Base-by-base conservation (phyloP, 495 filamentous ascomycete genomes). In the Penicillium herquei region DNA sequence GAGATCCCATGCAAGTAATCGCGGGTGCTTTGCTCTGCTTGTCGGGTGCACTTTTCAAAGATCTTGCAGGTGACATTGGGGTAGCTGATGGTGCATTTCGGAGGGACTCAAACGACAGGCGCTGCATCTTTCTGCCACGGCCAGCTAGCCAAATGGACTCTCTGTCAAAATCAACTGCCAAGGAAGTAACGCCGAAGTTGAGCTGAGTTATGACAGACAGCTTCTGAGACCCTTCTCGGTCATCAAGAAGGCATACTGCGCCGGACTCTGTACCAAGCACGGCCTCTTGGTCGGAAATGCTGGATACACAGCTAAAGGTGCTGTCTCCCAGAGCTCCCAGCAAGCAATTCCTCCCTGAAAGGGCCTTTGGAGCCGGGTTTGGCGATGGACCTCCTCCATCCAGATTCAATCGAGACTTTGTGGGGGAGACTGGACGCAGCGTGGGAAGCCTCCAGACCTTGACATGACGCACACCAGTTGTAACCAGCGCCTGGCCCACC, bases 371-470 rank as follows among this genome's bases (percentile, higher is more conserved):
- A n/a, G 70, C 68, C n/a, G 73, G 67, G 51, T 70, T 78, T 17
- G 71, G 57, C 2, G 75, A 71, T 21, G 62, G 76, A 9, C 61
- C 63, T 48, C 57, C 58, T 14, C 66, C 69, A 31, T 81, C 81
- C 18, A 63, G 48, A 56, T 70, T 76, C 54, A 69, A 53, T 14
- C 78, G 81, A 54, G 72, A 65, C 54, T 82, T 84, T 11, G 74
- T 65, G 0, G 78, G 78, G 12, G 80, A 80, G 10, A 63, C 72
- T 47, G 75, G 58, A 61, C 67, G 65, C 11, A 58, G 66, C 9
- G 90, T 87, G 32, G 93, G 89, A 14, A 91, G 81, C 58, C 88
- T 81, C 94, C 94, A 98, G 32, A 95, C 82, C 69, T 98, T 98
- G 62, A 96, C 84, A 76, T 97, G 92, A 48, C 94, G 84, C 42